A percentile compares a stretch with the other conserved stretches of the same genome.
Evolutionary conservation across 306 rosid species (phyloP).

Genomic region (Urtica urens): DNA sequence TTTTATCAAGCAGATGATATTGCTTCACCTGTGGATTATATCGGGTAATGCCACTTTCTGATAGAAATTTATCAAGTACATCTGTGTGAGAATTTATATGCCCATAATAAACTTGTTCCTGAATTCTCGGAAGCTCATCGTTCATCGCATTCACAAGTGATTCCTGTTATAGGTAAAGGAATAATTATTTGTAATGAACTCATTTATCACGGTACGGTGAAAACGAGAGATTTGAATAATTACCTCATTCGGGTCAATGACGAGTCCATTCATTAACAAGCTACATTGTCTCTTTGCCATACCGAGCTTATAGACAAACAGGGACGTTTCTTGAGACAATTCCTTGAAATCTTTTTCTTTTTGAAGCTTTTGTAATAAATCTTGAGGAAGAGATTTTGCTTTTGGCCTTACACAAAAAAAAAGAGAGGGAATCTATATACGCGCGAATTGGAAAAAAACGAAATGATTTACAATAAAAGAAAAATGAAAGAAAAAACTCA

Average conservation of each 20-base stretch:
- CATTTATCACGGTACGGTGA: background rate
- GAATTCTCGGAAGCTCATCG: constrained; percentile 85
- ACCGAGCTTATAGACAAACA: constrained; percentile 68
- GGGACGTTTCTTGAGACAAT: constrained; percentile 63
- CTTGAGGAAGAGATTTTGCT: constrained; percentile 85
- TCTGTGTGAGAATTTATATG: constrained; percentile 75
- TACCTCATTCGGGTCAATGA: constrained; percentile 78
- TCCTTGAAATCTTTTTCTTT: constrained; percentile 65
- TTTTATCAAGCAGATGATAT: constrained; percentile 8
- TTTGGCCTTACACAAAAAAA: constrained; percentile 55
- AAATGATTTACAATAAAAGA: background rate
- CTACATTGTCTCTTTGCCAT: constrained; percentile 54
- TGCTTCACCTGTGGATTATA: constrained; percentile 77
- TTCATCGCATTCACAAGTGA: constrained; percentile 75
- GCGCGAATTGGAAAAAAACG: constrained; percentile 1
- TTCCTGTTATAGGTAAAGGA: constrained; percentile 36
- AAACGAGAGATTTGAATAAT: background rate
- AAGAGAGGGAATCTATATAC: constrained; percentile 3
- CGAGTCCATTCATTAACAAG: constrained; percentile 89
- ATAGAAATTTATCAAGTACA: constrained; percentile 62
- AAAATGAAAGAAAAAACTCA: constrained; percentile 27
- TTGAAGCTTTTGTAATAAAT: constrained; percentile 61
- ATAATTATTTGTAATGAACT: background rate
- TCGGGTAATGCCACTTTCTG: constrained; percentile 82
- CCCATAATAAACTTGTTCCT: constrained; percentile 94